phyloP scores from a whole-genome alignment of 2,329 filamentous ascomycete species.

The Chlorencoelia australis region DNA sequence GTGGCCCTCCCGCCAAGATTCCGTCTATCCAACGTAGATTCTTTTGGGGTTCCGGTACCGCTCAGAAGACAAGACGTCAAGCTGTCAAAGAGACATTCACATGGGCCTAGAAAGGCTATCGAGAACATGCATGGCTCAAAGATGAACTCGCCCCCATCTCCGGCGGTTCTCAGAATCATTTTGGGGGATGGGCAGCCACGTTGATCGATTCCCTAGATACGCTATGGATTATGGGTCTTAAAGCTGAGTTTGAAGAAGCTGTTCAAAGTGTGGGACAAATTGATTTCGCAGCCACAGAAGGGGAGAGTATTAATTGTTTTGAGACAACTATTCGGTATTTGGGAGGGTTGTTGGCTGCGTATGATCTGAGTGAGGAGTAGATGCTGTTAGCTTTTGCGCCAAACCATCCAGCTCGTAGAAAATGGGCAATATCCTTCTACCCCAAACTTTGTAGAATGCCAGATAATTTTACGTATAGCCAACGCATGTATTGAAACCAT shows the following conservation, averaged over 20 bases:
- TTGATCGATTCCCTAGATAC: conserved; percentile 73
- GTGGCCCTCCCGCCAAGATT: too few relatives aligned
- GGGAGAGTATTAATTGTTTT: conserved; percentile 26
- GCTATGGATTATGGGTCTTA: conserved; percentile 73
- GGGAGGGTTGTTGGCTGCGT: conserved; percentile 28
- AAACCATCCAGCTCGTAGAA: too few relatives aligned
- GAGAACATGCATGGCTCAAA: conserved; percentile 65
- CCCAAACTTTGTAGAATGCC: too few relatives aligned
- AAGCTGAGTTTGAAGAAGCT: conserved; percentile 56
- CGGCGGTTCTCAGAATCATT: conserved; percentile 59
- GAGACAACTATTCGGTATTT: conserved; percentile 31
- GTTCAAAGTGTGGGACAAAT: conserved; percentile 53
- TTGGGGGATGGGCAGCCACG: conserved; percentile 82
- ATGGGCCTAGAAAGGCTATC: conserved; percentile 70
- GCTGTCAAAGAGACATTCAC: conserved; percentile 16
- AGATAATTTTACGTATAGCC: too few relatives aligned
- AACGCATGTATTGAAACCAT: too few relatives aligned
- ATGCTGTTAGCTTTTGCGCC: conserved; percentile 18
- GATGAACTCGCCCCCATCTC: conserved; percentile 73
- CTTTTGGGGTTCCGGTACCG: too few relatives aligned
- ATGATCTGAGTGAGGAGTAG: conserved; percentile 23
- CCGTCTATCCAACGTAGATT: too few relatives aligned
- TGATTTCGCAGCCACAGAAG: conserved; percentile 11
- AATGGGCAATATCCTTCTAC: too few relatives aligned
- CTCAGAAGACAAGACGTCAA: conserved; percentile 5